These are phyloP conservation scores for Trypanosoma cruzi DNA, from an alignment of 208 protist genomes.

Conservation along the genomic window DNA sequence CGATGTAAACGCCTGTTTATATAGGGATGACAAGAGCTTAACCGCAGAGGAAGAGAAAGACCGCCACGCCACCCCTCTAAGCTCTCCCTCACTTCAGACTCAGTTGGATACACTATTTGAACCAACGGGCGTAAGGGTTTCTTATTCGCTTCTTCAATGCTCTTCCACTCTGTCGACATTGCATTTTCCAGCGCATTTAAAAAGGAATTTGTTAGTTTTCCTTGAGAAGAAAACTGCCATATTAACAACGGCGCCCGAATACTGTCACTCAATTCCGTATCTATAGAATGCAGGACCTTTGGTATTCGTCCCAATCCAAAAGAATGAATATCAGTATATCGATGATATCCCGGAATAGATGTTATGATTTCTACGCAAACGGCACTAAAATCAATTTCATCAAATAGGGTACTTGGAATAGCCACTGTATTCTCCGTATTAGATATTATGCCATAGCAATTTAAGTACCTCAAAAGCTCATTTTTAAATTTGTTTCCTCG, in stretches of 20 bases:
- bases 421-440: background rate
- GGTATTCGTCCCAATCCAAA: conserved; percentile 47
- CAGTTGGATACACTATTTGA: conserved; percentile 80
- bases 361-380: conserved; percentile 62
- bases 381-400: conserved; percentile 59
- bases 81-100: conserved; percentile 66
- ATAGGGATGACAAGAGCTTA: conserved; percentile 56
- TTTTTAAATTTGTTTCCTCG: conserved; percentile 43
- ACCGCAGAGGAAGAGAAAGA: conserved; percentile 60
- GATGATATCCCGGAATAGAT: conserved; percentile 64
- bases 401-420: conserved; percentile 35
- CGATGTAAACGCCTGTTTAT: conserved; percentile 70
- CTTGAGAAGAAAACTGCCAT: conserved; percentile 90
- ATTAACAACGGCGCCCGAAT: conserved; percentile 31
- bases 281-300: conserved; percentile 25
- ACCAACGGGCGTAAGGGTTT: conserved; percentile 29
- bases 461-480: conserved; percentile 46
- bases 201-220: conserved; percentile 54
- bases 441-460: conserved; percentile 25
- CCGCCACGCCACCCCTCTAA: conserved; percentile 84
- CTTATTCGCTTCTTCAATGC: background rate
- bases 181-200: conserved; percentile 37
- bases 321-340: conserved; percentile 12
- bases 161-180: conserved; percentile 32
- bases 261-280: background rate